Base-by-base conservation (phyloP, 2,329 filamentous ascomycete species). In the Fusarium newnesense region DNA sequence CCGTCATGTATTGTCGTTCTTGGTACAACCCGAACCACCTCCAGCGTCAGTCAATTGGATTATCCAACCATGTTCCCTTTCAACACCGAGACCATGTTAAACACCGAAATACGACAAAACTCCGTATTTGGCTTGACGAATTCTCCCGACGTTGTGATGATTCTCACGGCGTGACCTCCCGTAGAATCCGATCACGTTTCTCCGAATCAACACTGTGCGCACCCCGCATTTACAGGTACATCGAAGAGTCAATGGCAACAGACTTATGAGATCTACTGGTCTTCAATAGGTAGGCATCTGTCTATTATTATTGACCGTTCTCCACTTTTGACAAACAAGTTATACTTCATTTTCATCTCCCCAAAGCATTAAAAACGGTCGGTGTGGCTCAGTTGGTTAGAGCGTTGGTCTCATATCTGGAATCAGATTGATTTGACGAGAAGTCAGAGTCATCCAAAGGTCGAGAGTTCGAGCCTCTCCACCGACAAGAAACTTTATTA, bases 401-500 rank as follows among this genome's bases (percentile, higher is more conserved):
- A 77, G 75, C 75, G 75, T 77, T 77, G 75, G 75, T 77, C 75
- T 77, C 75, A 77, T 77, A 76, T 64, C 37, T 62, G 42, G 7
- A 37, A 46, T 52, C 21, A 67, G 65, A 54, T 67, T 77, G 75
- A 77, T 63, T 60, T 77, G 72, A 32, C 65, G 65, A 26, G 18
- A 77, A 63, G 67, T 71, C 70, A 77, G 68, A 53, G 75, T 62
- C 4, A 77, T 77, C 75, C 75, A 77, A 77, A 77, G 75, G 75
- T 77, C 75, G 75, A 77, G 75, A 77, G 75, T 77, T 77, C 75
- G 75, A 77, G 73, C 74, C 75, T 77, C 75, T 76, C 75, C 67
- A 74, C 70, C 72, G 75, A 77, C 75, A 77, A 4, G 7, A 3
- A 2, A 7, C 67, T 70, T 69, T 64, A 8, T 30, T 16, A 9